Conservation (phyloP, 371 early-diverging fungal genomes). For the Coemansia sp. region DNA sequence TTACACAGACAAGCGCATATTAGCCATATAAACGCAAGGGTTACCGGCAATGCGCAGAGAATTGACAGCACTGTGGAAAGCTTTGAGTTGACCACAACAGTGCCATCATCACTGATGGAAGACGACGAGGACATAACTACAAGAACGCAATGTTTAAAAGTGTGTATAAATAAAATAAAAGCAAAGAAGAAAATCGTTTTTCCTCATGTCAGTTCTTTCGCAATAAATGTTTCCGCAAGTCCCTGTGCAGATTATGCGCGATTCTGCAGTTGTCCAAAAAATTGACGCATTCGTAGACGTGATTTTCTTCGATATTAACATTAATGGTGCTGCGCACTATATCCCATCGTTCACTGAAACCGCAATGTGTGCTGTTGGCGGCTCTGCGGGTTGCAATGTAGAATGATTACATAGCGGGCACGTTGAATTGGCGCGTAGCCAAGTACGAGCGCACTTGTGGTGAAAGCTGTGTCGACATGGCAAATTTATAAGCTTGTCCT, state of each 20-base stretch:
- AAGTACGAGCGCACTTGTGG: constrained; percentile 61
- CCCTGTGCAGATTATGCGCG: too few species aligned
- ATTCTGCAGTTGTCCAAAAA: too few species aligned
- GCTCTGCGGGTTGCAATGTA: neutral
- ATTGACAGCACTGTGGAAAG: neutral
- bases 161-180: neutral
- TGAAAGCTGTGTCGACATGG: constrained; percentile 68
- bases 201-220: neutral
- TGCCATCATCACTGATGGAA: neutral
- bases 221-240: neutral
- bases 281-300: too few species aligned
- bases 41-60: neutral
- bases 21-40: too few species aligned
- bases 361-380: neutral
- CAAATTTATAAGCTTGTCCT: constrained; percentile 57
- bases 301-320: too few species aligned
- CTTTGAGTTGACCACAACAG: neutral
- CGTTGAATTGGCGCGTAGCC: constrained; percentile 54
- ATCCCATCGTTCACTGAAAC: neutral
- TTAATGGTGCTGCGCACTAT: neutral
- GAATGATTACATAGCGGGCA: constrained; percentile 57
- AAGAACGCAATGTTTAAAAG: neutral
- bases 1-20: too few species aligned
- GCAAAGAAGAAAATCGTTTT: neutral
- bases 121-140: constrained; percentile 1